Conservation (phyloP, 129 eudicot genomes). For the Tagetes patula region DNA sequence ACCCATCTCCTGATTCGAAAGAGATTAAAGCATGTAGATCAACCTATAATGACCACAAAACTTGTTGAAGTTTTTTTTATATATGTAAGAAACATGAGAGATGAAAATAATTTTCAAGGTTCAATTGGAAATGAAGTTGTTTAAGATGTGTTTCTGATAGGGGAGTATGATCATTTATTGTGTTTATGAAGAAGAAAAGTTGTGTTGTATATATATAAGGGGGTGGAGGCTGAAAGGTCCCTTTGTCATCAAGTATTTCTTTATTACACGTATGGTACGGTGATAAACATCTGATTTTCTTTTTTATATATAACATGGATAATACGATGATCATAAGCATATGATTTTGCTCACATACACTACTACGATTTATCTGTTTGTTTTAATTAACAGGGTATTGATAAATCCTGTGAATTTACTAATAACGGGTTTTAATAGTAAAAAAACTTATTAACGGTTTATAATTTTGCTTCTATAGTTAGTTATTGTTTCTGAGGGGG, state of each 20-base stretch:
- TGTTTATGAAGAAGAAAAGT: conserved; percentile 44
- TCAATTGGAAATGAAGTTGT: not conserved
- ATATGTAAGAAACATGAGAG: conserved; percentile 12
- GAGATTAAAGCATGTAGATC: not conserved
- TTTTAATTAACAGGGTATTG: no score
- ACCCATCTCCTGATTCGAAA: conserved; percentile 43
- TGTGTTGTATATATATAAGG: conserved; percentile 27
- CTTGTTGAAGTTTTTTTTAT: not conserved
- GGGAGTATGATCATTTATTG: conserved; percentile 16
- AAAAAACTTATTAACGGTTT: not conserved
- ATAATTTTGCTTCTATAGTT: conserved; percentile 44
- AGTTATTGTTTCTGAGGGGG: conserved; percentile 48
- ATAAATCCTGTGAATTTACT: no score
- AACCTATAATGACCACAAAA: not conserved
- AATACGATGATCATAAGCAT: no score
- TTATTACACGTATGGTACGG: not conserved
- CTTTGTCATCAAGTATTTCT: conserved; percentile 33
- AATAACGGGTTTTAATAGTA: no score
- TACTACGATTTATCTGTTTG: no score
- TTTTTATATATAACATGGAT: no score
- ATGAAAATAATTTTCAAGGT: not conserved
- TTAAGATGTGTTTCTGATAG: conserved; percentile 19
- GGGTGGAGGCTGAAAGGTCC: conserved; percentile 39
- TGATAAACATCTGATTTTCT: no score
- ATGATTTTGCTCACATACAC: no score